Evolutionary conservation across 306 rosid species (phyloP), one percentile per base, ranked within the genome.

Genomic region (Quercus alba): DNA sequence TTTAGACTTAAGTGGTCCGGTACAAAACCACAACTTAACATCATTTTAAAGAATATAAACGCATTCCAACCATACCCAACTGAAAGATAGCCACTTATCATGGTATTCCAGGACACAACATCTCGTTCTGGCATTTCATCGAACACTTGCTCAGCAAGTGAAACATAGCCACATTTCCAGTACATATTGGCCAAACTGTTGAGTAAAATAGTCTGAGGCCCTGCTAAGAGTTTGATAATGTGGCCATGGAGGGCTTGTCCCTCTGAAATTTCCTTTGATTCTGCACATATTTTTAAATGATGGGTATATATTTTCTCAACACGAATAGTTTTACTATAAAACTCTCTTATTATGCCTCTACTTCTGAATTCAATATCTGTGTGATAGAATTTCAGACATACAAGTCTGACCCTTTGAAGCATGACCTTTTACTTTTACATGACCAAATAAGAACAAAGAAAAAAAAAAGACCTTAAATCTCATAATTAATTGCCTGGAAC

Each of bases 161-260:
- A 67, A 38, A 35, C 38, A 3, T 26, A 18, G 49, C 72, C 72
- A 66, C 72, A 66, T 33, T 66, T 66, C 49, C 9, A 35, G 26
- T 67, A 67, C 72, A 67, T 8, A 15, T 35, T 67, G 26, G 52
- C 52, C 72, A 67, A 67, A 67, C 72, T 33, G 72, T 67, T 67
- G 25, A 35, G 14, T 3, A 67, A 23, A 35, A 15, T 67, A 13
- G 52, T 35, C 72, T 4, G 72, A 35, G 72, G 72, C 52, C 9
- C 51, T 7, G 72, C 72, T 35, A 67, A 67, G 17, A 67, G 52
- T 35, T 67, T 67, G 14, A 67, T 67, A 35, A 67, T 19, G 3
- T 7, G 72, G 52, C n/a, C 19, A 19, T 33, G 72, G 26, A 31
- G 52, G 51, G 72, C 52, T 35, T 35, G 51, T 19, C 72, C 72